These are phyloP conservation scores for Arxiozyma bovina DNA, from an alignment of 1,139 yeast species.

Conservation along the genomic window DNA sequence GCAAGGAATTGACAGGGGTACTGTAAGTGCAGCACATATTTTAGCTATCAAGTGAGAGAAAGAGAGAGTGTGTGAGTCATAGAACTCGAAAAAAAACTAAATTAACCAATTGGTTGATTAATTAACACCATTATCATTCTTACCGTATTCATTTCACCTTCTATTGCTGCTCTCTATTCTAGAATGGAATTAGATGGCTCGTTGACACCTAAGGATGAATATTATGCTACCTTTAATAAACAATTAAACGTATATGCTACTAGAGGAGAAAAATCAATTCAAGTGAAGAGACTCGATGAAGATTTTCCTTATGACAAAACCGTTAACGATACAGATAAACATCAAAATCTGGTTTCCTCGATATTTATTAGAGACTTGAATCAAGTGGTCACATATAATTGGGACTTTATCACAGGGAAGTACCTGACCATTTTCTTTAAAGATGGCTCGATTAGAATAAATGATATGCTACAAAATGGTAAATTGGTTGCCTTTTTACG, in stretches of 20 bases:
- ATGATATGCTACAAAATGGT: slow-evolving; percentile 22
- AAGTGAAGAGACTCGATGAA: slow-evolving; percentile 9
- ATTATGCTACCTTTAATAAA: background rate
- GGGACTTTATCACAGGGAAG: slow-evolving; percentile 23
- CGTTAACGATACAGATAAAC: slow-evolving; percentile 5
- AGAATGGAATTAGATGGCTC: background rate
- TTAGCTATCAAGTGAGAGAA: no score
- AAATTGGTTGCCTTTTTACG: slow-evolving; percentile 20
- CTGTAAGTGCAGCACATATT: no score
- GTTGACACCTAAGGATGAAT: background rate
- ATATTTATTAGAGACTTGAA: slow-evolving; percentile 18
- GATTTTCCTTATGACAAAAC: no score
- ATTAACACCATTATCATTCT: no score
- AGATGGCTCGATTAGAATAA: slow-evolving; percentile 23
- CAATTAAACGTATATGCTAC: slow-evolving; percentile 2
- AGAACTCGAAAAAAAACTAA: no score
- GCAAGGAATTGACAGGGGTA: no score
- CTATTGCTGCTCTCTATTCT: no score
- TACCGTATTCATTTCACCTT: no score
- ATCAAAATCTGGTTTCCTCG: slow-evolving; percentile 15
- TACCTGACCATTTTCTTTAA: slow-evolving; percentile 17
- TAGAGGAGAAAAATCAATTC: slow-evolving; percentile 10
- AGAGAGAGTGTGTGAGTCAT: no score
- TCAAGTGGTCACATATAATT: slow-evolving; percentile 14
- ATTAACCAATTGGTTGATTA: no score